A percentile compares a stretch with the other conserved stretches of the same genome.
Conservation (phyloP, 1,139 yeast genomes). For the Blastobotrys indianensis region DNA sequence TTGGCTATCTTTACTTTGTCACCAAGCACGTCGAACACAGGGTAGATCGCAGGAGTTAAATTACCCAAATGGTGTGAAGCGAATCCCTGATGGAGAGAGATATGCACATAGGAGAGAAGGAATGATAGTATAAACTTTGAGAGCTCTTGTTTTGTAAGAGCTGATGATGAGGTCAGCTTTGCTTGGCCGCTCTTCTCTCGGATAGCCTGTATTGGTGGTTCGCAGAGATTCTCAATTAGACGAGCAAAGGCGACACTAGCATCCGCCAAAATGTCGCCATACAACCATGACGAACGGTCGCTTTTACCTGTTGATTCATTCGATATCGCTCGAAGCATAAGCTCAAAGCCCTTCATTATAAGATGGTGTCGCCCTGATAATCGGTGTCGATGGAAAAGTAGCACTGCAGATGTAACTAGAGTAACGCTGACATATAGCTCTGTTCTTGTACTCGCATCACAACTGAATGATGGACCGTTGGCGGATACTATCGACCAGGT, state of each 20-base stretch:
- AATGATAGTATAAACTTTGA: constrained; percentile 60
- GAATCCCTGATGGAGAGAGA: constrained; percentile 50
- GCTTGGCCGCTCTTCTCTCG: constrained; percentile 25
- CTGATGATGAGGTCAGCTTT: constrained; percentile 50
- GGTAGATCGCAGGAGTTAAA: constrained; percentile 52
- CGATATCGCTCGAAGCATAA: constrained; percentile 36
- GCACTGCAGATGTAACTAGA: constrained; percentile 31
- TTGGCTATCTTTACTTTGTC: constrained; percentile 62
- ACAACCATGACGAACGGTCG: constrained; percentile 13
- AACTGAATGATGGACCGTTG: constrained; percentile 15
- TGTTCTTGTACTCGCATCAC: constrained; percentile 2
- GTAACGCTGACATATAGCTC: constrained; percentile 15
- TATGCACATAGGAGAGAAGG: constrained; percentile 44
- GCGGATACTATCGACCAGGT: constrained; percentile 30
- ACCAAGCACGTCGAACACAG: constrained; percentile 65
- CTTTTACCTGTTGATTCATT: constrained; percentile 6
- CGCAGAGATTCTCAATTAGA: constrained; percentile 63
- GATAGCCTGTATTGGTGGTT: constrained; percentile 45
- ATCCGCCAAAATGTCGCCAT: neutral
- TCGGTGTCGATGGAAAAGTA: constrained; percentile 65
- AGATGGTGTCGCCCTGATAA: constrained; percentile 69
- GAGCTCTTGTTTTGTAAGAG: constrained; percentile 51
- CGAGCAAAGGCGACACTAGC: constrained; percentile 43
- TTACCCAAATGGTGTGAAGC: constrained; percentile 45
- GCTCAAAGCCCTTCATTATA: constrained; percentile 43